phyloP scores from a whole-genome alignment of 1,284 basidiomycete genomes.

The Ganoderma resinaceum region DNA sequence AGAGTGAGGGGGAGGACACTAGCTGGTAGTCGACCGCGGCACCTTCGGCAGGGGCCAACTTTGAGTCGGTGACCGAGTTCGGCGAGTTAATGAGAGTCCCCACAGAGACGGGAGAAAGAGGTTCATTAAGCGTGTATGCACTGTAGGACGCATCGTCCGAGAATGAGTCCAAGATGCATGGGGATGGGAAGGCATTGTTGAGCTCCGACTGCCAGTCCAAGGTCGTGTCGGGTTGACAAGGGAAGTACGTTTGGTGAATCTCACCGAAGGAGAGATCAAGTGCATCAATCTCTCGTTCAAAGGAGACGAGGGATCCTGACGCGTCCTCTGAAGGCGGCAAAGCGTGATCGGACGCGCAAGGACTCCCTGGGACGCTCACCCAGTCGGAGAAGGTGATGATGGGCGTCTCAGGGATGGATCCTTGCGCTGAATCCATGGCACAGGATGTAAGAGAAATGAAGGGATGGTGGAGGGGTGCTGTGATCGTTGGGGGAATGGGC shows the following conservation, averaged over 20 bases:
- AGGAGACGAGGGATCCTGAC: neutral
- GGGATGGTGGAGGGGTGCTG: neutral
- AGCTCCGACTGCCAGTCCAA: constrained; percentile 6
- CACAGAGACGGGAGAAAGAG: neutral
- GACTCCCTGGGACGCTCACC: constrained; percentile 4
- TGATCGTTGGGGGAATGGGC: too few species aligned
- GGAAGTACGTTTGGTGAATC: neutral
- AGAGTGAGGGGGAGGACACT: neutral
- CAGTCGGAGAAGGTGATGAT: neutral
- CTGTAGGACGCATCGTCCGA: neutral
- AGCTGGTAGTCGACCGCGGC: neutral
- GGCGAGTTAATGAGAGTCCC: neutral
- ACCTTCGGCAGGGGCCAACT: neutral
- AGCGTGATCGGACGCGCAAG: constrained; percentile 1
- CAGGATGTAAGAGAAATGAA: neutral
- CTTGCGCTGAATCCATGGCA: neutral
- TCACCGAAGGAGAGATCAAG: neutral
- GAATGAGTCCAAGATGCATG: neutral
- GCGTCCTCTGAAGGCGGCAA: neutral
- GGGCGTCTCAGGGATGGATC: neutral
- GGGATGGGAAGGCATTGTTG: neutral
- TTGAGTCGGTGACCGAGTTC: neutral
- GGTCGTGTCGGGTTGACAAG: neutral
- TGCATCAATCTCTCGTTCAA: constrained; percentile 10
- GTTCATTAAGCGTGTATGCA: neutral